A percentile compares a stretch with the other conserved stretches of the same genome.
Evolutionary conservation across 768 basidiomycete genomes (phyloP).

Genomic region (Exidia glandulosa): DNA sequence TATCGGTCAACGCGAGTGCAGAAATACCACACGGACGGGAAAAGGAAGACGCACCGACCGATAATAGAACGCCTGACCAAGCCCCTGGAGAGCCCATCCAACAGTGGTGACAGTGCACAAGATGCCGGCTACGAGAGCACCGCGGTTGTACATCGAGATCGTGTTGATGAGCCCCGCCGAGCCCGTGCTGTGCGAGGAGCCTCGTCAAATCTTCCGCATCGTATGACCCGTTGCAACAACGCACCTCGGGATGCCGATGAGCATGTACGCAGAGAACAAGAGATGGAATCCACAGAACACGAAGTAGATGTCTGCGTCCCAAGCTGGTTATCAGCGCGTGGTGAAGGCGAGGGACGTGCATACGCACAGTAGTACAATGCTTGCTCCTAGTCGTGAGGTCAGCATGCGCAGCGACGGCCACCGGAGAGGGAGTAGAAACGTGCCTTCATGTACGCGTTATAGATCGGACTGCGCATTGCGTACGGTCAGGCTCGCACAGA

Average conservation of each 20-base stretch:
- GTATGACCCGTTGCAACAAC: background rate
- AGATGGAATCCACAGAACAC: conserved; percentile 95
- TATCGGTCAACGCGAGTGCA: background rate
- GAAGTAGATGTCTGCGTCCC: conserved; percentile 76
- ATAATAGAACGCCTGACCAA: conserved; percentile 73
- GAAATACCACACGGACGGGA: conserved; percentile 1
- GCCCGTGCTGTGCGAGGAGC: conserved; percentile 58
- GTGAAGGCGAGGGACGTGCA: conserved; percentile 10
- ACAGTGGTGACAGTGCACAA: conserved; percentile 71
- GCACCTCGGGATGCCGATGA: conserved; percentile 84
- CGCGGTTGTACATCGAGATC: conserved; percentile 63
- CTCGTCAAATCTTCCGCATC: background rate
- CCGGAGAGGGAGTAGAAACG: conserved; percentile 8
- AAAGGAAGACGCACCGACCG: conserved; percentile 42
- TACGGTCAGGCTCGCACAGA: background rate
- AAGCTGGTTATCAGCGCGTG: conserved; percentile 6
- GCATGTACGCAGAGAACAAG: conserved; percentile 87
- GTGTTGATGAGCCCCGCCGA: conserved; percentile 93
- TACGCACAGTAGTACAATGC: conserved; percentile 81
- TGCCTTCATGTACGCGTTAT: conserved; percentile 96
- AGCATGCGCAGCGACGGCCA: conserved; percentile 8
- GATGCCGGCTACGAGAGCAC: conserved; percentile 68
- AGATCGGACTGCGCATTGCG: conserved; percentile 73
- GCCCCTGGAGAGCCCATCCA: conserved; percentile 81
- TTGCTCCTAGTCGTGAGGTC: conserved; percentile 57